Conservation (phyloP, 441 rosid genomes). For the Bruguiera hainesii region DNA sequence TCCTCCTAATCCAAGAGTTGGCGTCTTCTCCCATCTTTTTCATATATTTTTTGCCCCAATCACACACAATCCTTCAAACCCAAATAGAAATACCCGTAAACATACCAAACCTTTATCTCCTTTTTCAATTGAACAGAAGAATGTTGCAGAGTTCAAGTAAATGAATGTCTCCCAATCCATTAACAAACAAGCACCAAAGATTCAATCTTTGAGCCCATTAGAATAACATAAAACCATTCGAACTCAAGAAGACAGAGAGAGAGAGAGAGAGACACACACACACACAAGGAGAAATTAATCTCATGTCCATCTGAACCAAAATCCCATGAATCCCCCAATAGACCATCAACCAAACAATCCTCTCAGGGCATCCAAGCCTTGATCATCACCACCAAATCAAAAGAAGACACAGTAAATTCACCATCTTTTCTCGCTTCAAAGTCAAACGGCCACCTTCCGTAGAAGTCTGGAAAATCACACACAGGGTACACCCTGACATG, state of each 20-base stretch:
- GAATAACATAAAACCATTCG: constrained; percentile 31
- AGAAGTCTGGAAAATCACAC: constrained; percentile 49
- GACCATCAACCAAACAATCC: constrained; percentile 5
- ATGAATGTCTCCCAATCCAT: constrained; percentile 36
- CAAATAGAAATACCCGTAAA: constrained; percentile 27
- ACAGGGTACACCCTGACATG: constrained; percentile 10
- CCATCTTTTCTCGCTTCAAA: constrained; percentile 26
- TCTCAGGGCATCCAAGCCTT: constrained; percentile 15
- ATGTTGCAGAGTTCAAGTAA: constrained; percentile 21
- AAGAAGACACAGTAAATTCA: constrained; percentile 14
- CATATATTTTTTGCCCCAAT: neutral
- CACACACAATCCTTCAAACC: constrained; percentile 29
- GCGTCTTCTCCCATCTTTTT: constrained; percentile 66
- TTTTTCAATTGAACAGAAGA: constrained; percentile 12
- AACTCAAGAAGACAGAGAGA: constrained; percentile 28
- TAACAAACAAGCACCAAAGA: constrained; percentile 23
- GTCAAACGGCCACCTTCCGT: constrained; percentile 53
- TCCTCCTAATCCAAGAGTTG: constrained; percentile 87
- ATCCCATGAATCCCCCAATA: constrained; percentile 23
- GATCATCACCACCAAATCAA: constrained; percentile 12
- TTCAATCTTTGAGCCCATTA: constrained; percentile 20
- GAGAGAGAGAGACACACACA: constrained; percentile 3
- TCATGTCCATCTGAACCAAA: constrained; percentile 25
- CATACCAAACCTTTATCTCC: constrained; percentile 12
- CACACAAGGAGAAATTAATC: constrained; percentile 29